Conservation (phyloP, 176 grass and related monocot genomes). For the Oryza rufipogon region DNA sequence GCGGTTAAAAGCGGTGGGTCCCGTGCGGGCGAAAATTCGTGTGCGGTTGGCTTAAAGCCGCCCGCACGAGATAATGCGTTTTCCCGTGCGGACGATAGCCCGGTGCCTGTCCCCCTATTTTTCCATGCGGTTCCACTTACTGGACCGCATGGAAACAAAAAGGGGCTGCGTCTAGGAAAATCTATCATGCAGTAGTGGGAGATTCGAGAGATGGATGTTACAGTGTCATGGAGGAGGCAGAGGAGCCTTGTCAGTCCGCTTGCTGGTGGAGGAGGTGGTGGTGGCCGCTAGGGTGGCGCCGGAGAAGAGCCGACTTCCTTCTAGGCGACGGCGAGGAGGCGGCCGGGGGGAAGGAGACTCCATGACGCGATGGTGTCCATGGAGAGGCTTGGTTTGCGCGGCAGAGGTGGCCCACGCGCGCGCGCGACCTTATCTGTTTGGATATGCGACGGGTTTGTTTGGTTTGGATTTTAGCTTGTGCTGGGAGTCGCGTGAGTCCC, state of each 20-base stretch:
- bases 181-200: neutral
- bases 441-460: neutral
- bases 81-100: too few relatives aligned
- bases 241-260: conserved; percentile 41
- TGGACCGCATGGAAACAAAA: too few relatives aligned
- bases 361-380: conserved; percentile 54
- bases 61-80: too few relatives aligned
- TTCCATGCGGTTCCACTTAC: too few relatives aligned
- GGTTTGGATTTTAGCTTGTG: neutral
- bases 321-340: conserved; percentile 26
- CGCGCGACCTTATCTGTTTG: conserved; percentile 38
- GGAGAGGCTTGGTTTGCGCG: conserved; percentile 3
- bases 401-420: conserved; percentile 21
- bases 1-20: too few relatives aligned
- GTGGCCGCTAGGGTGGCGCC: neutral
- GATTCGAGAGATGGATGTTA: neutral
- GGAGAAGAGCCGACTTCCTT: conserved; percentile 9
- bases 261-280: conserved; percentile 40
- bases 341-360: conserved; percentile 40
- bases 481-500: neutral
- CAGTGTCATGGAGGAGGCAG: conserved; percentile 54
- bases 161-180: too few relatives aligned
- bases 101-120: too few relatives aligned
- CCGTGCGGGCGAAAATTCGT: too few relatives aligned
- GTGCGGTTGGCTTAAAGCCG: too few relatives aligned